These are phyloP conservation scores for Diplodia seriata DNA, from an alignment of 2,329 filamentous ascomycete genomes.

Conservation along the genomic window DNA sequence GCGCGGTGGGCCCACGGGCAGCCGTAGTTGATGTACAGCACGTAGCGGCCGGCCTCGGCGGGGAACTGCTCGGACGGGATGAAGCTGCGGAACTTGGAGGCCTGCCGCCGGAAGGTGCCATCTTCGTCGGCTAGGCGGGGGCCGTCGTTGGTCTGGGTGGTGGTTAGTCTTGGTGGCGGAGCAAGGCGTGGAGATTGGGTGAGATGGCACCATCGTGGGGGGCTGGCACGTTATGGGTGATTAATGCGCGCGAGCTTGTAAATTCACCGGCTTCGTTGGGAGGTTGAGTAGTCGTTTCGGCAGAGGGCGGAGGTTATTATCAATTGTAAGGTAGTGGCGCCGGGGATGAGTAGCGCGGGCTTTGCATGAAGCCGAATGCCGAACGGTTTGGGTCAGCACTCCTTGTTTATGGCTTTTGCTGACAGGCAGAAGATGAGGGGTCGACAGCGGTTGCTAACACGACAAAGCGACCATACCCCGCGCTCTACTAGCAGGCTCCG, in stretches of 20 bases:
- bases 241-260: too few species aligned
- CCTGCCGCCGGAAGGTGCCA: slow-evolving; percentile 63
- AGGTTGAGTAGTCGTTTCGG: background rate
- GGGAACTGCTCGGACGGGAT: slow-evolving; percentile 63
- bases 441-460: background rate
- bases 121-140: slow-evolving; percentile 49
- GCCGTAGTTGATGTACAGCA: slow-evolving; percentile 63
- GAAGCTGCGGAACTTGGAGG: slow-evolving; percentile 62
- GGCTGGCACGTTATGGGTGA: background rate
- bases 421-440: background rate
- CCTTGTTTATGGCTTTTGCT: too few species aligned
- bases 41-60: slow-evolving; percentile 63
- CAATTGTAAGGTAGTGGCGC: too few species aligned
- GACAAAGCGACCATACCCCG: slow-evolving; percentile 1
- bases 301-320: background rate
- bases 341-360: background rate
- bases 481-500: background rate
- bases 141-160: slow-evolving; percentile 15
- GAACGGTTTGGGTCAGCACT: slow-evolving; percentile 7
- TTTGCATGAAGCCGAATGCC: slow-evolving; percentile 11
- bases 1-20: slow-evolving; percentile 67
- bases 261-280: too few species aligned
- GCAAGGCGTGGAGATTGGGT: background rate
- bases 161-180: too few species aligned
- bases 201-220: slow-evolving; percentile 12